A percentile compares a stretch with the other conserved stretches of the same genome.
Conservation (phyloP, 2,329 filamentous ascomycete species). For the Camillea tinctor region DNA sequence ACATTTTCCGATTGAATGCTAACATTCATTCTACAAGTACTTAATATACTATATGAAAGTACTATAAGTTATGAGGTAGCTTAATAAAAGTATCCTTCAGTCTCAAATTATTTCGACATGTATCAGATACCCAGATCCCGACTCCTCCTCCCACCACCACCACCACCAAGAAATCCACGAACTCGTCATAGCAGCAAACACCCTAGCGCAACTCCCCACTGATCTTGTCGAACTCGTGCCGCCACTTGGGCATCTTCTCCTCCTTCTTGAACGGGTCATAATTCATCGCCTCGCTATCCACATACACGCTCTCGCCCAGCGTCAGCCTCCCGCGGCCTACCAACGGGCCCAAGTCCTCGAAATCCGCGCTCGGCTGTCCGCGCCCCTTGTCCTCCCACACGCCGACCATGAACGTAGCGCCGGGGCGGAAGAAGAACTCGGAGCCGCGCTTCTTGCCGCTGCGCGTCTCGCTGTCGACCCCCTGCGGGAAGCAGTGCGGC, state of each 20-base stretch:
- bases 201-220: conserved; percentile 24
- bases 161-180: background rate
- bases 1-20: no score
- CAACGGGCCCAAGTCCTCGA: conserved; percentile 16
- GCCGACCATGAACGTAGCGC: conserved; percentile 27
- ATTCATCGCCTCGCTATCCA: conserved; percentile 35
- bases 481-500: conserved; percentile 5
- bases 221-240: conserved; percentile 31
- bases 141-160: background rate
- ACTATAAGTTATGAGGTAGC: no score
- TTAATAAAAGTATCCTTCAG: no score
- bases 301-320: conserved; percentile 28
- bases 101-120: no score
- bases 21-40: no score
- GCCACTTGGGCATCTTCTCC: conserved; percentile 30
- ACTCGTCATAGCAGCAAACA: background rate
- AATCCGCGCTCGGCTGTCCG: conserved; percentile 12
- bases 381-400: conserved; percentile 30
- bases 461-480: conserved; percentile 20
- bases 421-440: conserved; percentile 34
- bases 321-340: conserved; percentile 23
- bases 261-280: conserved; percentile 33
- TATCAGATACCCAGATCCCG: no score
- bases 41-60: no score
- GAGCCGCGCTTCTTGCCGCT: conserved; percentile 17